phyloP scores from a whole-genome alignment of 495 filamentous ascomycete genomes.

The Xylaria longipes region DNA sequence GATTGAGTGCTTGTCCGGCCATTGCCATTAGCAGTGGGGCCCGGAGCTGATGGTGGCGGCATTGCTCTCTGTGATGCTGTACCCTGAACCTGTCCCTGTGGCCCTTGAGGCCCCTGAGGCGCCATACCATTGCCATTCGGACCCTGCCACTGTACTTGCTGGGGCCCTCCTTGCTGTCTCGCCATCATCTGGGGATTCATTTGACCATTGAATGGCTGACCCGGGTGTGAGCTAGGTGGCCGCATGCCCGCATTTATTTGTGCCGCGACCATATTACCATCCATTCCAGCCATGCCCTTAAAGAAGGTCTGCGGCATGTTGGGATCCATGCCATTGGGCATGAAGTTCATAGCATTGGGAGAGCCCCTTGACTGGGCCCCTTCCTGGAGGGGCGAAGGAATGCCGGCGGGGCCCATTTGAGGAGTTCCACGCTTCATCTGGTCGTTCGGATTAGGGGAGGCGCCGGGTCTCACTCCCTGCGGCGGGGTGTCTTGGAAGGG shows the following conservation, averaged over 20 bases:
- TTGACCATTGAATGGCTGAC: slow-evolving; percentile 63
- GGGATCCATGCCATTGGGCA: slow-evolving; percentile 69
- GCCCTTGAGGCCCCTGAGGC: slow-evolving; percentile 61
- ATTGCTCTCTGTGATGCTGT: slow-evolving; percentile 82
- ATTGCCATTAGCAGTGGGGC: slow-evolving; percentile 57
- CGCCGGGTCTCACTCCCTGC: slow-evolving; percentile 76
- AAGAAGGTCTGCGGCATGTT: slow-evolving; percentile 60
- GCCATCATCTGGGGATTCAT: slow-evolving; percentile 64
- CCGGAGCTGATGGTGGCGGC: slow-evolving; percentile 88
- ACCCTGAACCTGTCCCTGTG: slow-evolving; percentile 67
- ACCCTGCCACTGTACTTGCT: slow-evolving; percentile 61
- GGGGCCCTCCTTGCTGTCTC: slow-evolving; percentile 44
- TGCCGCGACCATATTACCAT: slow-evolving; percentile 58
- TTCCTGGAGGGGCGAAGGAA: slow-evolving; percentile 83
- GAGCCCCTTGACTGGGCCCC: slow-evolving; percentile 79
- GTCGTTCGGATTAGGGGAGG: slow-evolving; percentile 88
- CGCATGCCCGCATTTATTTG: slow-evolving; percentile 79
- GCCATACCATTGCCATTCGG: slow-evolving; percentile 71
- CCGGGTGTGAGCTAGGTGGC: slow-evolving; percentile 85
- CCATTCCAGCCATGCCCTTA: slow-evolving; percentile 57
- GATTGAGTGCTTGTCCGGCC: slow-evolving; percentile 75
- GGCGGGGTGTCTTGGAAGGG: slow-evolving; percentile 77
- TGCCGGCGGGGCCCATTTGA: slow-evolving; percentile 80
- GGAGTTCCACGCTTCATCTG: slow-evolving; percentile 89
- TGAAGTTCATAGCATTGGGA: slow-evolving; percentile 80